phyloP scores from a whole-genome alignment of 2,329 filamentous ascomycete species.

The Fusarium acutatum region DNA sequence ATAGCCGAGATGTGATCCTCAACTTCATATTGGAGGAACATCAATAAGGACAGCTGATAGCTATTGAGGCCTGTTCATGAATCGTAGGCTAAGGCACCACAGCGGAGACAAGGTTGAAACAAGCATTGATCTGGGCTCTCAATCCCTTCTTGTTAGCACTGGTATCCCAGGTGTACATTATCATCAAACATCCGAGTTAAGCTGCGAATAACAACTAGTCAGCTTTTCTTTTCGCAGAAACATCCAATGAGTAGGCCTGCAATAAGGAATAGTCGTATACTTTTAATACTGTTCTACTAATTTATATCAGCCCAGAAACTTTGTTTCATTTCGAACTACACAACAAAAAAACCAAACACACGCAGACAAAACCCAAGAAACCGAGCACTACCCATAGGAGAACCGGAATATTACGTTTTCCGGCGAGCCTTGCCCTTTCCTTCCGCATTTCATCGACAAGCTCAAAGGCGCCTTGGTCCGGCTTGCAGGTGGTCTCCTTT shows the following conservation, averaged over 20 bases:
- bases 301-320: neutral
- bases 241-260: neutral
- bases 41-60: neutral
- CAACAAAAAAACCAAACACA: neutral
- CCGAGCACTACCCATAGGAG: neutral
- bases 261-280: neutral
- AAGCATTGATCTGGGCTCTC: neutral
- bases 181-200: neutral
- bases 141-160: neutral
- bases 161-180: no score
- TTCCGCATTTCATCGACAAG: rapidly evolving
- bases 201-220: no score
- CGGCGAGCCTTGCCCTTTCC: rapidly evolving
- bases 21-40: neutral
- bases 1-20: neutral
- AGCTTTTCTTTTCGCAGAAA: neutral
- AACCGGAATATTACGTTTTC: neutral
- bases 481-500: neutral
- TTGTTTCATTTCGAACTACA: neutral
- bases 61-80: neutral
- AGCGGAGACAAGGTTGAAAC: neutral
- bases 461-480: rapidly evolving
- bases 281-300: neutral
- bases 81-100: neutral
- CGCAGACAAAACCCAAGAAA: neutral